Percentiles rank a stretch among this genome's conserved stretches.
These are phyloP conservation scores for Hypoxylon fragiforme DNA, from an alignment of 495 filamentous ascomycete genomes.

Conservation along the genomic window DNA sequence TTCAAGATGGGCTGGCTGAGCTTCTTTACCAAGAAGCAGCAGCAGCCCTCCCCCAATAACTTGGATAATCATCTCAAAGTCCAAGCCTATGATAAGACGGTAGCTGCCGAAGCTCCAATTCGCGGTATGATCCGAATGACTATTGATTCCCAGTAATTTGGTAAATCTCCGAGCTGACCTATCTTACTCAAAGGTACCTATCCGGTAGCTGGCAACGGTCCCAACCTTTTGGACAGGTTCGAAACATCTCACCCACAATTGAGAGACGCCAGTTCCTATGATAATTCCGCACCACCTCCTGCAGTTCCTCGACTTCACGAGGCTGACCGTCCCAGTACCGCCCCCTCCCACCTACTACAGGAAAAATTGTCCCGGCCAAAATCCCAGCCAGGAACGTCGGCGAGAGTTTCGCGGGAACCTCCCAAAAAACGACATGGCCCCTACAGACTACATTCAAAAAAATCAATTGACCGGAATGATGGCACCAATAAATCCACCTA, in stretches of 20 bases:
- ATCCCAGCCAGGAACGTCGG: slow-evolving; percentile 16
- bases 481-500: slow-evolving; percentile 7
- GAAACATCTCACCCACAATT: slow-evolving; percentile 36
- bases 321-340: slow-evolving; percentile 41
- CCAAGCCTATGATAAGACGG: slow-evolving; percentile 35
- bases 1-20: slow-evolving; percentile 49
- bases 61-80: slow-evolving; percentile 33
- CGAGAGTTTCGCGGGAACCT: slow-evolving; percentile 8
- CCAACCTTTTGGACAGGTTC: slow-evolving; percentile 34
- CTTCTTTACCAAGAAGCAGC: slow-evolving; percentile 42
- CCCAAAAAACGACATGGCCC: slow-evolving; percentile 32
- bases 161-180: slow-evolving; percentile 30
- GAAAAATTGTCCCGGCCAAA: slow-evolving; percentile 12
- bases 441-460: slow-evolving; percentile 28
- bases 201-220: slow-evolving; percentile 37
- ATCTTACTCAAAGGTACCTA: slow-evolving; percentile 37
- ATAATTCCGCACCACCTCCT: slow-evolving; percentile 37
- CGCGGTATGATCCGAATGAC: slow-evolving; percentile 39
- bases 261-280: slow-evolving; percentile 32
- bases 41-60: slow-evolving; percentile 32
- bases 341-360: slow-evolving; percentile 33
- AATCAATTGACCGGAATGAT: slow-evolving; percentile 13
- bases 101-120: slow-evolving; percentile 35
- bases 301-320: slow-evolving; percentile 35
- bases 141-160: slow-evolving; percentile 32